Evolutionary conservation across 306 rosid genomes (phyloP), one percentile per base, ranked within the genome.

Genomic region (Begonia masoniana): DNA sequence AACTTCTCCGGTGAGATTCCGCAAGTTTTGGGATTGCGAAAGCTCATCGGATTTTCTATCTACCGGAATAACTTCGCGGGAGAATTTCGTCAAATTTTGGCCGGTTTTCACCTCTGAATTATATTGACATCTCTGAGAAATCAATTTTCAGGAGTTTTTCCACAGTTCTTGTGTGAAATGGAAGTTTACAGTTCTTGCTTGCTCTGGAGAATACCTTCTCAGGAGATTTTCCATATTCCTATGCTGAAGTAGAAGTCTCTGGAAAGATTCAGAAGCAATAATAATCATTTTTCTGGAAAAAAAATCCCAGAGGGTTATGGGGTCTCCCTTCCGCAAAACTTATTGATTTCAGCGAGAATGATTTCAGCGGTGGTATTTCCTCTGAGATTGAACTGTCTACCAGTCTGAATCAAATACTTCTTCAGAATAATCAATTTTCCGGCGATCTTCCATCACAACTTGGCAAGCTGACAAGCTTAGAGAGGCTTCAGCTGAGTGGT

Each of bases 81-180:
- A 83, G 86, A n/a, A n/a, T n/a, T n/a, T n/a, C n/a, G n/a, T n/a
- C n/a, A n/a, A n/a, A n/a, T n/a, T n/a, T n/a, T n/a, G n/a, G n/a
- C n/a, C n/a, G n/a, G n/a, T n/a, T n/a, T n/a, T n/a, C n/a, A n/a
- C n/a, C n/a, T n/a, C n/a, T n/a, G n/a, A n/a, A n/a, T n/a, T n/a
- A n/a, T 68, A 75, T 92, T 13, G 99, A 92, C 79, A 76, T 92
- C 71, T 92, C 99, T 1, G 99, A 92, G 71, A 92, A n/a, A 92
- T 68, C 81, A 72, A 56, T 92, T 92, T 63, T 75, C 93, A 16
- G 99, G 99, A 42, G 61, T 47, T 66, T 92, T 92, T 58, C 99
- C 99, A 43, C 74, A 62, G 74, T 86, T 66, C 77, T 68, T 92
- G 70, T 92, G 99, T 73, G 83, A 83, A 72, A 61, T 7, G 65